Evolutionary conservation across 805 yeast genomes (phyloP), one percentile per base, ranked within the genome.

Genomic region (Pichia heedii): DNA sequence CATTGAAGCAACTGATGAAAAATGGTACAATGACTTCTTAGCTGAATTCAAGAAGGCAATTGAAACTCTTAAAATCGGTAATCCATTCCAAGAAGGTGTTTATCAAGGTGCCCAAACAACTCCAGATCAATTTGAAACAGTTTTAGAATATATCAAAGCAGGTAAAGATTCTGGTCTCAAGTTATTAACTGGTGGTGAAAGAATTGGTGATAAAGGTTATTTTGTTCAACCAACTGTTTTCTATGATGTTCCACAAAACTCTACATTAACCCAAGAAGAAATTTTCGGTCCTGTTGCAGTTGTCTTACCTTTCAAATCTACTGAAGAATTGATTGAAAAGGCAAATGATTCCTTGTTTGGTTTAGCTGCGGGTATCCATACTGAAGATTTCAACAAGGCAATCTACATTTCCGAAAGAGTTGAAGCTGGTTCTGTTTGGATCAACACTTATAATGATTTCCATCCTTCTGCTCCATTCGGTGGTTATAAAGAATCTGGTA

Each of bases 71-170:
- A 81, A 78, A 63, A 77, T 81, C 51, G 93, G 93, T 63, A 68
- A 78, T 58, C 89, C 90, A 67, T 83, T 82, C 63, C 83, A 78
- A 45, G 74, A 73, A 56, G 69, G 65, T 36, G 73, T 74, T 50
- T 78, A 68, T 70, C 86, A 81, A 73, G 90, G 89, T 70, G 84
- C 89, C 38, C 87, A 82, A 62, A 79, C 82, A 47, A 80, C 85
- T 48, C 73, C 73, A 60, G 70, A 70, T 54, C 90, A 83, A 68
- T 74, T 77, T 57, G 74, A 77, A 54, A 81, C 81, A 59, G 79
- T 83, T 51, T 66, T 82, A 67, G 71, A 73, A 43, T 82, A 78
- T 63, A 77, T 82, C 57, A 75, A 79, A 46, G 61, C 70, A 36
- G 90, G 87, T 66, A 77, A 78, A 65, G 58, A 68, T 18, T 81